These are phyloP conservation scores for Phoenix dactylifera DNA, from an alignment of 176 grass and related monocot genomes.

Conservation along the genomic window DNA sequence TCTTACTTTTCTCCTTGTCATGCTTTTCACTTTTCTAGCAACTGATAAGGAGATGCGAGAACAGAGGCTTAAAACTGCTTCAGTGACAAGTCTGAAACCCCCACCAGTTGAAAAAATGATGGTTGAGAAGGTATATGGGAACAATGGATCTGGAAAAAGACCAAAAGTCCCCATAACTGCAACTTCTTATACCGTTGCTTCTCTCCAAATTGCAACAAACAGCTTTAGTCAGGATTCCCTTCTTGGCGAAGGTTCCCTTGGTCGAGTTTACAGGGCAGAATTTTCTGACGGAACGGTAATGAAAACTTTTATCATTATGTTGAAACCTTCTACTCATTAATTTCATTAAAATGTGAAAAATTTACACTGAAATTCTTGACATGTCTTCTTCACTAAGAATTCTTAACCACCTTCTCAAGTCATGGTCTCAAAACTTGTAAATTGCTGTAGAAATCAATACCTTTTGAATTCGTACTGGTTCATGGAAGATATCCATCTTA, in stretches of 20 bases:
- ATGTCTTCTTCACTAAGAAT: too few species aligned
- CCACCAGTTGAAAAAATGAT: constrained; percentile 58
- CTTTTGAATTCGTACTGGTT: too few species aligned
- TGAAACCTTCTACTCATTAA: too few species aligned
- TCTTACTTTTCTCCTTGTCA: background rate
- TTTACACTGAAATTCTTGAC: too few species aligned
- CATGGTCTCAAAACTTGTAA: too few species aligned
- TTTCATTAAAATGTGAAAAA: too few species aligned
- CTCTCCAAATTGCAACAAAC: constrained; percentile 64
- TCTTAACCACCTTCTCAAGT: too few species aligned
- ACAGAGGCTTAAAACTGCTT: constrained; percentile 36
- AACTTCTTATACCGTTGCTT: constrained; percentile 53
- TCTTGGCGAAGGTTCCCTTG: constrained; percentile 74
- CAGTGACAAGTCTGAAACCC: constrained; percentile 31
- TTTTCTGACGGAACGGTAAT: constrained; percentile 83
- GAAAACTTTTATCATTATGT: constrained; percentile 1
- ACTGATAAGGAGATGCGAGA: constrained; percentile 53
- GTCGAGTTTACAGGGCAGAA: constrained; percentile 83
- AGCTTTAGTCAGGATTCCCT: constrained; percentile 73
- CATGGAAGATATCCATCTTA: too few species aligned
- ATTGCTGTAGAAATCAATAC: too few species aligned
- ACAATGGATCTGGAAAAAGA: constrained; percentile 51
- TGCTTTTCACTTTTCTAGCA: constrained; percentile 39
- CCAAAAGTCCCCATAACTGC: constrained; percentile 55
- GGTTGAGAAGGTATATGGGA: constrained; percentile 43